Conservation (phyloP, 2,329 filamentous ascomycete species). For the Magnaporthiopsis rhizophila region DNA sequence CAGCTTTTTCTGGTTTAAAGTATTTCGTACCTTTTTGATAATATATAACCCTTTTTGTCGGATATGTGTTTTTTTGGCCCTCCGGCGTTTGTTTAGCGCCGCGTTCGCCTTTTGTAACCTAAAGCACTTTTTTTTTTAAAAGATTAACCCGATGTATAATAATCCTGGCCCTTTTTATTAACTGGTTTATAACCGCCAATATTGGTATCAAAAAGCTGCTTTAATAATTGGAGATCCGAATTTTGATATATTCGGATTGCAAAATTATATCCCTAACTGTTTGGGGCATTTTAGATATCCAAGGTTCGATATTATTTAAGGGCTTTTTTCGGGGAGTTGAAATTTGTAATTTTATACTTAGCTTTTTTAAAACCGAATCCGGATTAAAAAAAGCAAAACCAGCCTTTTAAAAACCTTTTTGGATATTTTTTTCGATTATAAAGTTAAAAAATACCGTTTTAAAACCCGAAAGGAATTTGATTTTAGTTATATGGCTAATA, state of each 20-base stretch:
- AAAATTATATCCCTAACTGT: not conserved
- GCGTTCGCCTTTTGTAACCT: not conserved
- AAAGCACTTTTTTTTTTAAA: not conserved
- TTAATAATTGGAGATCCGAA: too few species aligned
- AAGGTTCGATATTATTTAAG: not conserved
- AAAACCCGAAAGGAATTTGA: not conserved
- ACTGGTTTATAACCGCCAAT: too few species aligned
- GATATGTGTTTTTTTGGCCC: not conserved
- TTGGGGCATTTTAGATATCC: not conserved
- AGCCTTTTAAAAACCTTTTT: slow-evolving; percentile 1
- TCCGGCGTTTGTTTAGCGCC: slow-evolving; percentile 1
- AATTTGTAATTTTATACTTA: too few species aligned
- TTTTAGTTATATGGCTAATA: too few species aligned
- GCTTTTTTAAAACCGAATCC: too few species aligned
- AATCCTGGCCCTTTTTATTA: not conserved
- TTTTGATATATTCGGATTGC: not conserved
- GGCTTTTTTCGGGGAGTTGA: not conserved
- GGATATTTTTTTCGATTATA: slow-evolving; percentile 3
- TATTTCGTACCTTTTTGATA: too few species aligned
- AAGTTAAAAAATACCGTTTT: not conserved
- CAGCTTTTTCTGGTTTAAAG: too few species aligned
- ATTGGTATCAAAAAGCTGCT: too few species aligned
- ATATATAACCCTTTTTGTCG: not conserved
- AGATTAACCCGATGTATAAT: not conserved
- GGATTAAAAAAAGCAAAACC: too few species aligned